Conservation (phyloP, 1,284 basidiomycete genomes). For the Clitocybe nebularis region DNA sequence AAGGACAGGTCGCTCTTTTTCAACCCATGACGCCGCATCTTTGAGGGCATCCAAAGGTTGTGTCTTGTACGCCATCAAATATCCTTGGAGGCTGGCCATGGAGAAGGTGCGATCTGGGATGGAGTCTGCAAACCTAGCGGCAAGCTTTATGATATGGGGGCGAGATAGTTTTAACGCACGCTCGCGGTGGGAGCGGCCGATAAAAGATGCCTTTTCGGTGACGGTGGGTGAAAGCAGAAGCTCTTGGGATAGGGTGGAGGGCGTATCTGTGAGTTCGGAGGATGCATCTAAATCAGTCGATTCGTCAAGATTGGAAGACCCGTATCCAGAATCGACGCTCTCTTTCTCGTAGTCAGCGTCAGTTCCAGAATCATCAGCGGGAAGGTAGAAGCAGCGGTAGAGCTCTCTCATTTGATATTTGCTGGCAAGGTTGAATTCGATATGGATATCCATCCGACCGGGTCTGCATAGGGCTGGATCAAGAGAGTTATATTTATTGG, state of each 20-base stretch:
- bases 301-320: constrained; percentile 17
- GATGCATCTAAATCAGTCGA: constrained; percentile 16
- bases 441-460: constrained; percentile 75
- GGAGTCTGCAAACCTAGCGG: constrained; percentile 49
- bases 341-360: constrained; percentile 16
- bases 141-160: constrained; percentile 34
- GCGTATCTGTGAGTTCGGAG: constrained; percentile 6
- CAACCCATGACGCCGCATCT: constrained; percentile 44
- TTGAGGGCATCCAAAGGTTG: constrained; percentile 54
- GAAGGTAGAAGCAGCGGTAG: constrained; percentile 64
- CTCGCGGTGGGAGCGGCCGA: constrained; percentile 23
- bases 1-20: constrained; percentile 22
- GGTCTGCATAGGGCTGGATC: constrained; percentile 74
- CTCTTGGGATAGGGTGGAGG: constrained; percentile 6
- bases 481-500: constrained; percentile 63
- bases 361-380: constrained; percentile 25
- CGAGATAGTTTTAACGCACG: constrained; percentile 24
- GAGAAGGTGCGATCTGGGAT: constrained; percentile 67
- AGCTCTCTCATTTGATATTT: constrained; percentile 61
- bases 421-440: constrained; percentile 70
- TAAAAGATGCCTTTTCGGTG: constrained; percentile 14
- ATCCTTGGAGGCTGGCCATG: constrained; percentile 74
- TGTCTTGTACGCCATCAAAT: constrained; percentile 68
- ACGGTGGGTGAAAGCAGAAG: constrained; percentile 3
- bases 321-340: constrained; percentile 26